Evolutionary conservation across 352 stramenopile genomes (phyloP), one percentile per base, ranked within the genome.

Genomic region (Pythium utonaiense): DNA sequence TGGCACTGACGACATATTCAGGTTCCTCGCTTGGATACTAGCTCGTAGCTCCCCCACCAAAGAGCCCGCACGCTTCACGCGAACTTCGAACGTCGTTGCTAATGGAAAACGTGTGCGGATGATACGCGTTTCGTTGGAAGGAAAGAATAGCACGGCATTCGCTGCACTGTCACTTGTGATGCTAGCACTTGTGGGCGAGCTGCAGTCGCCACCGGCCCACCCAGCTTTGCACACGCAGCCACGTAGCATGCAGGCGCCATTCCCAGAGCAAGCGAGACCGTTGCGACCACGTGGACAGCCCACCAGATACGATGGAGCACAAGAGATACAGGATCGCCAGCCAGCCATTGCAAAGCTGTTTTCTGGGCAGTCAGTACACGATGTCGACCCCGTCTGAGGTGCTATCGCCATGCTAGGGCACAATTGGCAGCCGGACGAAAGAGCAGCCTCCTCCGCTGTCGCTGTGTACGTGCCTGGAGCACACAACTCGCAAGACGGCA

Each of bases 301-400:
- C n/a, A 62, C 28, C 2, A 75, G 53, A 31, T 60, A 68, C 28
- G 66, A 45, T 36, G 60, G 2, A 3, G 30, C 64, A 16, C 82
- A 91, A 5, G 82, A 65, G 24, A 89, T 74, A 61, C 80, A 91
- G 17, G 41, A 71, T 17, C 56, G 62, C 82, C 82, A 91, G 5
- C 64, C 74, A 10, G 71, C 72, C 74, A 88, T 74, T 2, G 77
- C 69, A 54, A 76, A 86, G 4, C 69, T 50, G 34, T 52, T 59
- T 27, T 78, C 70, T 16, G 57, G 45, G 33, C 80, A 89, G 2
- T 48, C 21, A 12, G 27, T 60, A 27, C 80, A 89, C 10, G 41
- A 21, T 0, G 61, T 73, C n/a, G 72, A 60, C 41, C 77, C 70
- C 25, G 52, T 16, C 0, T 24, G 31, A 16, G 47, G 27, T 3